Percentiles rank a stretch among this genome's conserved stretches.
Evolutionary conservation across 2,329 filamentous ascomycete species (phyloP).

Genomic region (Fusarium compactum): DNA sequence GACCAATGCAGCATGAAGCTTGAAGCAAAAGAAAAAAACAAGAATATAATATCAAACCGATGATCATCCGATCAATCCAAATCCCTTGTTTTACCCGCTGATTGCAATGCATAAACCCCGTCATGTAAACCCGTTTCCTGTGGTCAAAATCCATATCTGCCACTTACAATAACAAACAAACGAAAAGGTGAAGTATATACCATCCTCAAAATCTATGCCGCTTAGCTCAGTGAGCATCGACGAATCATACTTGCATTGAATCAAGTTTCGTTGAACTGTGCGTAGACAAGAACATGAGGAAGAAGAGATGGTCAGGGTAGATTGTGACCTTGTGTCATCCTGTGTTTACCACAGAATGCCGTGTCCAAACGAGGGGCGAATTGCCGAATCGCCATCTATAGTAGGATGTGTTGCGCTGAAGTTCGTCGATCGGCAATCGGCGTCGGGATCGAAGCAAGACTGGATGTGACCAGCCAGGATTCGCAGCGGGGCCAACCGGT

Average conservation of each 20-base stretch:
- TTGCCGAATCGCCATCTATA: constrained; percentile 26
- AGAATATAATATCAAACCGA: constrained; percentile 39
- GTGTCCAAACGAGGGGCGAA: constrained; percentile 28
- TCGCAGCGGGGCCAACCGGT: neutral
- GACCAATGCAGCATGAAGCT: neutral
- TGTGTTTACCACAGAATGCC: constrained; percentile 34
- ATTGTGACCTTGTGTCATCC: constrained; percentile 18
- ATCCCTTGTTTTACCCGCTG: constrained; percentile 52
- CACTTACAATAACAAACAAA: constrained; percentile 42
- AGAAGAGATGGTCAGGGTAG: constrained; percentile 16
- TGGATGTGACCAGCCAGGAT: neutral
- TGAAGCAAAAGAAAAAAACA: constrained; percentile 23
- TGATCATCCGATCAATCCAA: constrained; percentile 43
- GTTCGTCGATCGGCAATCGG: neutral
- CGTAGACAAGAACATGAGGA: constrained; percentile 10
- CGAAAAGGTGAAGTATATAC: constrained; percentile 47
- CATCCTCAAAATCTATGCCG: constrained; percentile 45
- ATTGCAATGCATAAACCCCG: constrained; percentile 55
- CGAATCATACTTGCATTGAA: neutral
- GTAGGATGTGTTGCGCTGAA: constrained; percentile 15
- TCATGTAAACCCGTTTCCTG: constrained; percentile 51
- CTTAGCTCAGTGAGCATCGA: constrained; percentile 10
- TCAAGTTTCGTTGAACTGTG: constrained; percentile 6
- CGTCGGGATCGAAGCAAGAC: neutral
- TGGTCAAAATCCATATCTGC: constrained; percentile 38